Evolutionary conservation across 2,329 filamentous ascomycete species (phyloP).

Genomic region (Exophiala alcalophila): DNA sequence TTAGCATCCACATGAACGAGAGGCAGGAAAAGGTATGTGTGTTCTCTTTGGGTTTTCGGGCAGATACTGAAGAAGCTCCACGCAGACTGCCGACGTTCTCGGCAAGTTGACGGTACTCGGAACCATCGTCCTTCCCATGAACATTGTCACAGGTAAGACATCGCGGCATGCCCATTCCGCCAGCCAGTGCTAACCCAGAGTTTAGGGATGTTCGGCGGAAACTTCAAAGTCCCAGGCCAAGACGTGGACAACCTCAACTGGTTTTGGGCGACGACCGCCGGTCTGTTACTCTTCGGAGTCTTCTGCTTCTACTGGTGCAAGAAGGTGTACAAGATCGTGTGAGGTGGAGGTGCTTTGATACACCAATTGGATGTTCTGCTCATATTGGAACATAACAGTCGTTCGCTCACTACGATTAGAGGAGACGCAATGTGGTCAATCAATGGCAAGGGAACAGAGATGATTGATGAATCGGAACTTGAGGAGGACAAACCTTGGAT

Average conservation of each 20-base stretch:
- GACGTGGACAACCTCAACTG: conserved; percentile 73
- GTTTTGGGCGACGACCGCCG: conserved; percentile 72
- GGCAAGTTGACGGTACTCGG: conserved; percentile 93
- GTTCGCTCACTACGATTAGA: no score
- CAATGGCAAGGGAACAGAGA: no score
- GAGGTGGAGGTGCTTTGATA: no score
- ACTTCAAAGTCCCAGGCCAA: conserved; percentile 92
- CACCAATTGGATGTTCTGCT: no score
- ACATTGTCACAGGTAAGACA: conserved; percentile 95
- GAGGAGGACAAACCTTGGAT: no score
- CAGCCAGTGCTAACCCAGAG: conserved; percentile 1
- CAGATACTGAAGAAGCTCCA: conserved; percentile 7
- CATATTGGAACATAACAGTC: no score
- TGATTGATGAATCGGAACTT: no score
- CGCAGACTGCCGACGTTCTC: conserved; percentile 79
- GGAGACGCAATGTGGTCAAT: no score
- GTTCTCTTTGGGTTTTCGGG: no score
- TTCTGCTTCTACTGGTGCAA: conserved; percentile 79
- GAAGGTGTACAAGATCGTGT: conserved; percentile 77
- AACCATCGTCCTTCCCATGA: conserved; percentile 97
- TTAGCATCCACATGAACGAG: conserved; percentile 99
- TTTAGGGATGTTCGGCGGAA: conserved; percentile 55
- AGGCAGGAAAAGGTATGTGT: conserved; percentile 70
- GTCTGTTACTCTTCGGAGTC: conserved; percentile 73
- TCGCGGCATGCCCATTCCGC: no score